Base-by-base conservation (phyloP, 192 early-diverging fungal species). In the Diversispora eburnea region DNA sequence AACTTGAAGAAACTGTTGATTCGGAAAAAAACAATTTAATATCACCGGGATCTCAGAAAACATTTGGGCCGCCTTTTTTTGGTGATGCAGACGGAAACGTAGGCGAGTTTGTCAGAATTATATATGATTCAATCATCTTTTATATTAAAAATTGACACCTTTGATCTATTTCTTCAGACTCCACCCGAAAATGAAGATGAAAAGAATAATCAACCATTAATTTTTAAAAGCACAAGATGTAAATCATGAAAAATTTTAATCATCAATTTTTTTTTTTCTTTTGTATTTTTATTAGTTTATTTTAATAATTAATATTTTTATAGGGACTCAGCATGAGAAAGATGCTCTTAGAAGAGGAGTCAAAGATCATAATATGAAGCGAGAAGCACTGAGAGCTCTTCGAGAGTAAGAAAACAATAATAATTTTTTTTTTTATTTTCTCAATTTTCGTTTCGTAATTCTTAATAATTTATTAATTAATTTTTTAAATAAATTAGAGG, bases 161-260 rank as follows among this genome's bases (percentile, higher is more conserved):
- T 51, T 17, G 54, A 43, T 8, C 39, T 43, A 6, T 59, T 22
- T 51, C 47, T 42, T 20, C 75, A 81, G 80, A 60, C 48, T 3
- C 77, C 77, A 19, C 80, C 75, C 2, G 51, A 75, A 3, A 78
- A 78, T 41, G 57, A 51, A 47, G 80, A 81, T 15, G 56, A 72
- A 47, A 10, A 48, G 3, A 54, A 41, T 20, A 65, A 41, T 5
- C 54, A 33, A 15, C 65, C 75, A 1, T 22, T 75, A 12, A 42
- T 48, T 70, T 42, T 52, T 76, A 76, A 75, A 62, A 3, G 8
- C 20, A 25, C 20, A 47, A 39, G 75, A 81, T 17, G 56, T 64
- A 0, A 60, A 56, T 15, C 25, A 33, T 33, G 25, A 52, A 65
- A 65, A 13, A 64, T 76, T 45, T 68, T 45, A 46, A 45, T 5